Conservation (phyloP, 169 alveolate species). For the Babesia bovis region DNA sequence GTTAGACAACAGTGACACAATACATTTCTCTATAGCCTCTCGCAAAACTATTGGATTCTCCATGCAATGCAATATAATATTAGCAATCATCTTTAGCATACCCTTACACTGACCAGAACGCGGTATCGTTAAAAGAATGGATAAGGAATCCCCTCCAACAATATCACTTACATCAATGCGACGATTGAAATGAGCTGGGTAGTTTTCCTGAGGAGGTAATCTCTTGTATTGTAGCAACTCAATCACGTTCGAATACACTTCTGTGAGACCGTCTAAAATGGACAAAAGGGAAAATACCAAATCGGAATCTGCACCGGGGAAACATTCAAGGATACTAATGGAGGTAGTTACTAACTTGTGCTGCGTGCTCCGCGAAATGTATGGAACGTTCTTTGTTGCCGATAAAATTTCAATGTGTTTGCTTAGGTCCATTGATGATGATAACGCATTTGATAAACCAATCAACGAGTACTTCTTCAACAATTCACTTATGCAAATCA, state of each 20-base stretch:
- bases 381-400: slow-evolving; percentile 12
- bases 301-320: slow-evolving; percentile 54
- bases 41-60: slow-evolving; percentile 31
- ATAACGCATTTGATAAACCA: slow-evolving; percentile 4
- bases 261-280: slow-evolving; percentile 43
- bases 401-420: slow-evolving; percentile 19
- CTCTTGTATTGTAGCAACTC: slow-evolving; percentile 30
- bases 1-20: background rate
- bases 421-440: slow-evolving; percentile 30
- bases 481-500: slow-evolving; percentile 43
- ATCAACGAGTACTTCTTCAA: slow-evolving; percentile 33
- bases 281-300: slow-evolving; percentile 33
- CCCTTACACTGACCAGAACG: slow-evolving; percentile 48
- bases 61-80: slow-evolving; percentile 42
- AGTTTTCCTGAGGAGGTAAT: slow-evolving; percentile 39
- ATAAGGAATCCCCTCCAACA: slow-evolving; percentile 24
- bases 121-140: slow-evolving; percentile 53
- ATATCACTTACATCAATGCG: slow-evolving; percentile 21
- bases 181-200: slow-evolving; percentile 27
- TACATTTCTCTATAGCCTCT: slow-evolving; percentile 32
- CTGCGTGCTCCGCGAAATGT: slow-evolving; percentile 20
- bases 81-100: slow-evolving; percentile 37
- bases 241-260: slow-evolving; percentile 26
- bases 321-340: slow-evolving; percentile 51
- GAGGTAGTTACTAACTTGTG: slow-evolving; percentile 34